These are phyloP conservation scores for Sporothrix dimorphospora DNA, from an alignment of 2,329 filamentous ascomycete species.

Conservation along the genomic window DNA sequence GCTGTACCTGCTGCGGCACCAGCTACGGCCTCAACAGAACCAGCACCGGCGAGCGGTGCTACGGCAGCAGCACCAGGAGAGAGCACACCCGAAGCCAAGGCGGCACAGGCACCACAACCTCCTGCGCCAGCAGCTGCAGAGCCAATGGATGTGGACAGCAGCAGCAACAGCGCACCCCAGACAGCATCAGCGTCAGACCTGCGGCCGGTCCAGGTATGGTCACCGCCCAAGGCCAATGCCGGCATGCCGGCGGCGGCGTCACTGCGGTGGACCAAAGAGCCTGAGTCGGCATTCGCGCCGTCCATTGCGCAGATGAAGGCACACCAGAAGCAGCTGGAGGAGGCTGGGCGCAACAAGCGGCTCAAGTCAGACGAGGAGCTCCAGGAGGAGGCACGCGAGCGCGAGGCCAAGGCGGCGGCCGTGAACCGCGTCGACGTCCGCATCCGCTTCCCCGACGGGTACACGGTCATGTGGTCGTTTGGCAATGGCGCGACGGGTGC, in stretches of 20 bases:
- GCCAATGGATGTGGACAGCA: slow-evolving; percentile 29
- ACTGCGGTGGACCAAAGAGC: slow-evolving; percentile 37
- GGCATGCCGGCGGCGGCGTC: slow-evolving; percentile 73
- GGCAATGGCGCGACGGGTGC: slow-evolving; percentile 68
- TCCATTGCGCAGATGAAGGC: slow-evolving; percentile 75
- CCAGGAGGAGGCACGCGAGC: slow-evolving; percentile 67
- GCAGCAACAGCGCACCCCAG: slow-evolving; percentile 8
- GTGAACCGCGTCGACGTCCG: slow-evolving; percentile 73
- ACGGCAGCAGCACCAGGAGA: background rate
- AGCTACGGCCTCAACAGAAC: background rate
- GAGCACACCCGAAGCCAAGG: background rate
- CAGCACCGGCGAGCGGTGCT: background rate
- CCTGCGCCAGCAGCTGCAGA: background rate
- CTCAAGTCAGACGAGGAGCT: slow-evolving; percentile 83
- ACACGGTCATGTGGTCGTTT: slow-evolving; percentile 73
- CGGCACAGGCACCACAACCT: background rate
- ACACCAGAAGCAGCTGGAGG: slow-evolving; percentile 69
- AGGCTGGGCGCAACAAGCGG: slow-evolving; percentile 69
- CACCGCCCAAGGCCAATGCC: slow-evolving; percentile 65
- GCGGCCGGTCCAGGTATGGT: slow-evolving; percentile 70
- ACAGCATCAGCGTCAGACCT: slow-evolving; percentile 37
- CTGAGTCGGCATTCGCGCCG: slow-evolving; percentile 76
- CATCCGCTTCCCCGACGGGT: slow-evolving; percentile 86
- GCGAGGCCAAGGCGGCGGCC: slow-evolving; percentile 65
- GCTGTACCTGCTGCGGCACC: background rate